phyloP scores from a whole-genome alignment of 768 basidiomycete species.

The Pisolithus tinctorius region DNA sequence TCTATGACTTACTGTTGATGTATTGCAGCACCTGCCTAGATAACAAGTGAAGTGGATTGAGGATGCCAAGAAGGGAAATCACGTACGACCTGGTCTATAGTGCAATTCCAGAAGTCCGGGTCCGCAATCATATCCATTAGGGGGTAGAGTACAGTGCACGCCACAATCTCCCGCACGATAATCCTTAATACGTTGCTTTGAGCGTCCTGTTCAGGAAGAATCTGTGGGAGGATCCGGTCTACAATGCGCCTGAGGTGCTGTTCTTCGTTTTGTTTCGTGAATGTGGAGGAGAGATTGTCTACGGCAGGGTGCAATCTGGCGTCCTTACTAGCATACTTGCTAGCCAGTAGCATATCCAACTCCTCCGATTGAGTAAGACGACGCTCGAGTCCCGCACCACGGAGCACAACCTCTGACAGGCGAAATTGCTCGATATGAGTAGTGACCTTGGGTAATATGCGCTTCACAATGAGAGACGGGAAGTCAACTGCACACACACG shows the following conservation, averaged over 20 bases:
- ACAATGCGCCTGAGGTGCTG: conserved; percentile 69
- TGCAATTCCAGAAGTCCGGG: conserved; percentile 95
- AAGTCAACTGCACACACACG: conserved; percentile 60
- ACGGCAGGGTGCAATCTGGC: conserved; percentile 79
- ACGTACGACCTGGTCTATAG: conserved; percentile 86
- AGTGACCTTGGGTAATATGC: conserved; percentile 84
- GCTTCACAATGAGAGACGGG: conserved; percentile 70
- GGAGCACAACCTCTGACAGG: conserved; percentile 79
- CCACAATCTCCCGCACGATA: conserved; percentile 74
- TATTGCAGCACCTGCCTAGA: conserved; percentile 60
- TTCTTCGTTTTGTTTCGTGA: conserved; percentile 87
- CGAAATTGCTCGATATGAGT: conserved; percentile 86
- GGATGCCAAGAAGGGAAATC: conserved; percentile 1
- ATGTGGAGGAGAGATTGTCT: conserved; percentile 80
- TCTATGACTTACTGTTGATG: conserved; percentile 48
- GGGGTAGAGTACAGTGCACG: conserved; percentile 79
- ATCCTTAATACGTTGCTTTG: conserved; percentile 64
- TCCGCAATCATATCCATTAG: conserved; percentile 90
- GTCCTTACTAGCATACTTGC: conserved; percentile 62
- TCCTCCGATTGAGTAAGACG: conserved; percentile 86
- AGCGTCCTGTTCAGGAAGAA: conserved; percentile 73
- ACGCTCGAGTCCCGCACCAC: conserved; percentile 77
- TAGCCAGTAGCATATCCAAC: conserved; percentile 79
- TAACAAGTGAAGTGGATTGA: conserved; percentile 5
- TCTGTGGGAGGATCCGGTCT: conserved; percentile 60